Conservation (phyloP, 129 eudicot genomes). For the Tagetes patula region DNA sequence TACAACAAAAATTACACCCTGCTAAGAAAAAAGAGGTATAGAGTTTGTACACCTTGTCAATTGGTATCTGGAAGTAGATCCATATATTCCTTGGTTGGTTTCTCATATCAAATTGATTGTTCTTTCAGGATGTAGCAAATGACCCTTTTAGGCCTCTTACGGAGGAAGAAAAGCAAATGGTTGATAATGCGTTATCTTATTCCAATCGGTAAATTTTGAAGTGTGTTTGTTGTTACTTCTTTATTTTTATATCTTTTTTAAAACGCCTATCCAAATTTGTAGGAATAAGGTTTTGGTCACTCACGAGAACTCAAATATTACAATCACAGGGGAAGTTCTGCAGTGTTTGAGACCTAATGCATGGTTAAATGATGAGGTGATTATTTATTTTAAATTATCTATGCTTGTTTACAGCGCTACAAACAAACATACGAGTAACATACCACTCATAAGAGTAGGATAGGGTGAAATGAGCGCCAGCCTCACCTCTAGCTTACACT, state of each 20-base stretch:
- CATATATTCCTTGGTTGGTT: constrained; percentile 12
- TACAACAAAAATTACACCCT: constrained; percentile 28
- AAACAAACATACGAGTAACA: too few species aligned
- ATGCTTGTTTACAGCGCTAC: too few species aligned
- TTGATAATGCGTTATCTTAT: constrained; percentile 52
- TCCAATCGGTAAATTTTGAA: constrained; percentile 46
- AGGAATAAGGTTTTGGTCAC: constrained; percentile 70
- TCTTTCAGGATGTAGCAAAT: constrained; percentile 48
- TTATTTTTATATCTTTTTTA: neutral
- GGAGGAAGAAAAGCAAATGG: constrained; percentile 54
- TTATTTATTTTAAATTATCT: constrained; percentile 1
- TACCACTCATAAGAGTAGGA: too few species aligned
- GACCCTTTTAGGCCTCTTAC: constrained; percentile 78
- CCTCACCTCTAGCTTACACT: constrained; percentile 11
- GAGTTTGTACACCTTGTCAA: neutral
- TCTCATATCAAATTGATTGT: constrained; percentile 4
- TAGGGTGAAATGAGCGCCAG: too few species aligned
- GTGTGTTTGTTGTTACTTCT: constrained; percentile 14
- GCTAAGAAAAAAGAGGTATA: constrained; percentile 47
- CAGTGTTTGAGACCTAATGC: constrained; percentile 77
- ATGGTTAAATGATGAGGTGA: constrained; percentile 96
- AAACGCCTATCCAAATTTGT: constrained; percentile 11
- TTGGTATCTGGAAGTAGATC: neutral
- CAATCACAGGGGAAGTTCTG: constrained; percentile 66
- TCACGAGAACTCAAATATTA: constrained; percentile 76